phyloP scores from a whole-genome alignment of 495 filamentous ascomycete genomes.

The Chaetomidium leptoderma region DNA sequence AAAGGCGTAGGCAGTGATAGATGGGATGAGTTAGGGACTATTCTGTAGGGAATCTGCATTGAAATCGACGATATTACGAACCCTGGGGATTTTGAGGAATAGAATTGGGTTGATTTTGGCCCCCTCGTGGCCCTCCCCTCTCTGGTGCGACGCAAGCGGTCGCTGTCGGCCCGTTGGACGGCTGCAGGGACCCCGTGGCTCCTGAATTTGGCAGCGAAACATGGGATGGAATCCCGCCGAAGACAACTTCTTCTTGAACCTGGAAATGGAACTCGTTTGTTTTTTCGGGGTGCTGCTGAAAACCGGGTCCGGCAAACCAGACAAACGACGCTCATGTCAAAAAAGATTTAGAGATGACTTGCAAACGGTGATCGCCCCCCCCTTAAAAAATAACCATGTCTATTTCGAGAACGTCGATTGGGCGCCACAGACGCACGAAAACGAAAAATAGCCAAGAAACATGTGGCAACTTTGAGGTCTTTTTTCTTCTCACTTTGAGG shows the following conservation, averaged over 20 bases:
- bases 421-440: slow-evolving; percentile 5
- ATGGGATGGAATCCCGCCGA: neutral
- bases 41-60: too few species aligned
- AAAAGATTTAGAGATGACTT: neutral
- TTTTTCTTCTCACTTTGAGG: neutral
- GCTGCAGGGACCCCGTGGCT: neutral
- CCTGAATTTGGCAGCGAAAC: too few species aligned
- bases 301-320: too few species aligned
- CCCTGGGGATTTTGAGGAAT: too few species aligned
- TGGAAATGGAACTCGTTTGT: neutral
- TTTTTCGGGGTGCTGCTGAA: too few species aligned
- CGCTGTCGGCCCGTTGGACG: neutral
- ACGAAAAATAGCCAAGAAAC: neutral
- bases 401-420: slow-evolving; percentile 6
- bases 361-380: neutral
- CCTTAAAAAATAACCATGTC: neutral
- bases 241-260: neutral
- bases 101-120: too few species aligned
- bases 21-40: too few species aligned
- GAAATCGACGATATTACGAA: too few species aligned
- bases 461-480: slow-evolving; percentile 11
- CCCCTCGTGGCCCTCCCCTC: too few species aligned
- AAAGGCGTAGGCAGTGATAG: neutral
- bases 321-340: too few species aligned
- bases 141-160: neutral